These are phyloP conservation scores for Physcia stellaris DNA, from an alignment of 495 filamentous ascomycete species.

Conservation along the genomic window DNA sequence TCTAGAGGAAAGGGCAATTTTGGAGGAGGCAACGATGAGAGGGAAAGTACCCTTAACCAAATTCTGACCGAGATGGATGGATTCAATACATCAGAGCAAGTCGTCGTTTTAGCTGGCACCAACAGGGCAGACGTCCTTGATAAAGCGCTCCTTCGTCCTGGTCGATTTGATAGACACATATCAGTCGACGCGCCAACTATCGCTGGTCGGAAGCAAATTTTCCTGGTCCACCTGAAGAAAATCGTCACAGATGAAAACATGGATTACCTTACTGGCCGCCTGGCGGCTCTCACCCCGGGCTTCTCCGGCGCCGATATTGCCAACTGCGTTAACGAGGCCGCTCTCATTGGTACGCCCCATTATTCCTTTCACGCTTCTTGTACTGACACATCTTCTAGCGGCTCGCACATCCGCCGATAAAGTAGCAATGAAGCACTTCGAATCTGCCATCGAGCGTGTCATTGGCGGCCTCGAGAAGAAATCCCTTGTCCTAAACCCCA, in stretches of 20 bases:
- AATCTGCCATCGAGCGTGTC: conserved; percentile 93
- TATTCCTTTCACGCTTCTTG: background rate
- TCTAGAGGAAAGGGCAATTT: conserved; percentile 61
- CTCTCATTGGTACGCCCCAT: conserved; percentile 69
- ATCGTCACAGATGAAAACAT: conserved; percentile 83
- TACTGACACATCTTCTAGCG: conserved; percentile 31
- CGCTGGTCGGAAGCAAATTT: conserved; percentile 93
- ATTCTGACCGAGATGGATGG: conserved; percentile 99
- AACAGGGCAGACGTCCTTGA: conserved; percentile 91
- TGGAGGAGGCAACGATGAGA: conserved; percentile 88
- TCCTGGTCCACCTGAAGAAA: conserved; percentile 81
- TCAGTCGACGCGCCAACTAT: conserved; percentile 87
- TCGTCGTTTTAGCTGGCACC: conserved; percentile 95
- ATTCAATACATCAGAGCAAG: conserved; percentile 94
- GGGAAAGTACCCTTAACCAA: conserved; percentile 93
- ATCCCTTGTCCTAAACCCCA: conserved; percentile 77
- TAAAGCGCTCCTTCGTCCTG: conserved; percentile 88
- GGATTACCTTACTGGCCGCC: conserved; percentile 71
- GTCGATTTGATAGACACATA: conserved; percentile 94
- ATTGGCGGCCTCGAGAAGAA: conserved; percentile 95
- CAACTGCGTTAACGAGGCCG: conserved; percentile 95
- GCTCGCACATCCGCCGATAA: conserved; percentile 63
- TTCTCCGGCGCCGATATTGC: conserved; percentile 97
- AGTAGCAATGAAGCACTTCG: conserved; percentile 81
- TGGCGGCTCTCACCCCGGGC: conserved; percentile 85